Base-by-base conservation (phyloP, 495 filamentous ascomycete genomes). In the Penicillium chermesinum region DNA sequence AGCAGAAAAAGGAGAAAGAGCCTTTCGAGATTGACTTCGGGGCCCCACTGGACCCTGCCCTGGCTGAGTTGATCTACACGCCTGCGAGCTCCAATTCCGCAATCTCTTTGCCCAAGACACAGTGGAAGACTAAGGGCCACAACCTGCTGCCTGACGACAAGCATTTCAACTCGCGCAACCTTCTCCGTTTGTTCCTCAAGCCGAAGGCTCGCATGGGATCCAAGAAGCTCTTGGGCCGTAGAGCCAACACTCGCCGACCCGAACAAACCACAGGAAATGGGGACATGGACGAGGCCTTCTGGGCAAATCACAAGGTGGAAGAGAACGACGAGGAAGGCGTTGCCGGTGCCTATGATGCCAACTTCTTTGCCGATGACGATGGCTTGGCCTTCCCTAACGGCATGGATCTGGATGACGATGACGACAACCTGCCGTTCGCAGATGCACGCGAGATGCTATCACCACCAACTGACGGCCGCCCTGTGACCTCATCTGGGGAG, bases 341-440 rank as follows among this genome's bases (percentile, higher is more conserved):
- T 64, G 63, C 72, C 34, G 84, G 82, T 38, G 73, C 93, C 58
- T 99, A 97, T 64, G 89, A 97, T 69, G 93, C 94, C 38, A 87
- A 97, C 55, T 99, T 97, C 79, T 99, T 97, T 74, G 83, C 87
- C 46, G 93, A 99, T 57, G 93, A 96, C 60, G 91, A 96, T 63
- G 89, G 82, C n/a, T 75, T 95, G 45, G 82, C 84, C 30, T 83
- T 87, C 52, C 77, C 81, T 5, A 84, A 83, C 16, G 87, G 82
- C 30, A 78, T 78, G 41, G 74, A 69, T 40, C 46, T 73, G 15
- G 79, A 80, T 55, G 82, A 86, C 41, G 84, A 85, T 30, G 89
- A 93, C 55, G 89, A 95, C 46, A 88, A 89, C 19, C 78, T 87
- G 40, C 78, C 79, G 54, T 97, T 97, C 59, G 87, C 90, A 7